phyloP scores from a whole-genome alignment of 139 green algal genomes.

The Volvox africanus region DNA sequence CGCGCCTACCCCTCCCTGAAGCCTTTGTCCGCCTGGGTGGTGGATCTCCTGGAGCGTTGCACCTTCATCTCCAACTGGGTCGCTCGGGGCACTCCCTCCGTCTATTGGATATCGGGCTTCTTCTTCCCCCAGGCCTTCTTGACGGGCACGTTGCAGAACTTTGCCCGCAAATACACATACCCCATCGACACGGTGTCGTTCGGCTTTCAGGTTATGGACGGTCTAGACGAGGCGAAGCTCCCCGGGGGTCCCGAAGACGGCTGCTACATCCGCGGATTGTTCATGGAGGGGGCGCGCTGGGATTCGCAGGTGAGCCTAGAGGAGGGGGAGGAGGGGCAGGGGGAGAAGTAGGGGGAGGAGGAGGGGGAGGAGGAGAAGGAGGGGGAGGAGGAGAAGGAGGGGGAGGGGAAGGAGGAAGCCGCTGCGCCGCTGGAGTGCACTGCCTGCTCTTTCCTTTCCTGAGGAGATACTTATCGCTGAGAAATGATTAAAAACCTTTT shows the following conservation, averaged over 20 bases:
- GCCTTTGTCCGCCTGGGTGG: constrained; percentile 83
- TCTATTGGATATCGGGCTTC: constrained; percentile 92
- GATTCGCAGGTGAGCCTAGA: constrained; percentile 31
- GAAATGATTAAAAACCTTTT: too few species aligned
- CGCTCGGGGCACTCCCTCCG: constrained; percentile 63
- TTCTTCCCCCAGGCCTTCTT: constrained; percentile 94
- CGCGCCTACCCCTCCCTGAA: constrained; percentile 91
- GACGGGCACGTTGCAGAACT: constrained; percentile 92
- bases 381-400: not conserved
- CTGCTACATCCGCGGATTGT: constrained; percentile 87
- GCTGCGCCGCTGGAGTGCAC: too few species aligned
- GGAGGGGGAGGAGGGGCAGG: not conserved
- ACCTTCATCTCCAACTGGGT: constrained; percentile 84
- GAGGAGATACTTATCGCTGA: too few species aligned
- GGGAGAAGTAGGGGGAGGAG: not conserved
- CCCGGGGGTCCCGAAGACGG: constrained; percentile 73
- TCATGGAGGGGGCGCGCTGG: constrained; percentile 87
- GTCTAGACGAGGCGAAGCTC: constrained; percentile 39
- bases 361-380: not conserved
- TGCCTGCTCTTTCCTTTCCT: too few species aligned
- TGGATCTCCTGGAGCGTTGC: constrained; percentile 82
- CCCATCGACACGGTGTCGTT: constrained; percentile 90
- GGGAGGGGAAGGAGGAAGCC: too few species aligned
- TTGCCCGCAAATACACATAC: constrained; percentile 78
- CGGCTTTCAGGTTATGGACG: constrained; percentile 80